Conservation (phyloP, 2,329 filamentous ascomycete species). For the Arthrobotrys megalospora region DNA sequence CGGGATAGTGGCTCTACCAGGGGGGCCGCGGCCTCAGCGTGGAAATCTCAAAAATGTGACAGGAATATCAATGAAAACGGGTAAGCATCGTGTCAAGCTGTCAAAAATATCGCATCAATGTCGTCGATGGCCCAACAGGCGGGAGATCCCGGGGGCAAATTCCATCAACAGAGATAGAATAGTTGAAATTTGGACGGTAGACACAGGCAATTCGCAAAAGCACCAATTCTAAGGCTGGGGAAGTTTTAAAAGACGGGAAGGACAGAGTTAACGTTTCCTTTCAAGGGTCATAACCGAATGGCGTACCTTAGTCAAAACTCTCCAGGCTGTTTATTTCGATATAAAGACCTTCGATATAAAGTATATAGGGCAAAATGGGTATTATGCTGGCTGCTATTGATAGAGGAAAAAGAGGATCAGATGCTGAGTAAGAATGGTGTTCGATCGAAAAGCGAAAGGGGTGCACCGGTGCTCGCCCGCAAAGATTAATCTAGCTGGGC, state of each 20-base stretch:
- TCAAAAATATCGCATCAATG: constrained; percentile 12
- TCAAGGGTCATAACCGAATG: constrained; percentile 44
- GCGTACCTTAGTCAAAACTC: constrained; percentile 39
- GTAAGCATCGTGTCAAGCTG: constrained; percentile 15
- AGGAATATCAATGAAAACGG: constrained; percentile 7
- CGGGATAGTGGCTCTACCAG: constrained; percentile 26
- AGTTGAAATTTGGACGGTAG: neutral
- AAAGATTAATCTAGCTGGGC: constrained; percentile 17
- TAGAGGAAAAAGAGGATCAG: constrained; percentile 16
- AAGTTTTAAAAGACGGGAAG: constrained; percentile 11
- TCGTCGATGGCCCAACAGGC: constrained; percentile 21
- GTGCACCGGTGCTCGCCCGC: constrained; percentile 8
- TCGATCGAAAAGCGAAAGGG: constrained; percentile 30
- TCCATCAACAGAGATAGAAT: constrained; percentile 31
- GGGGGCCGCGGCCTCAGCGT: constrained; percentile 8
- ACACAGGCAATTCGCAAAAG: constrained; percentile 30
- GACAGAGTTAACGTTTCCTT: constrained; percentile 39
- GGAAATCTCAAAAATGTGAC: constrained; percentile 31
- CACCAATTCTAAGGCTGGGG: constrained; percentile 18
- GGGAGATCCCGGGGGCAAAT: constrained; percentile 54
- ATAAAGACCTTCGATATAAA: constrained; percentile 18
- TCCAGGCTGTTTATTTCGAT: constrained; percentile 9
- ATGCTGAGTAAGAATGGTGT: constrained; percentile 32
- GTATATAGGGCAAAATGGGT: constrained; percentile 12
- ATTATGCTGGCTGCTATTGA: constrained; percentile 25